Conservation (phyloP, 225 moss, liverwort and hornwort genomes). For the Pleurozium schreberi region DNA sequence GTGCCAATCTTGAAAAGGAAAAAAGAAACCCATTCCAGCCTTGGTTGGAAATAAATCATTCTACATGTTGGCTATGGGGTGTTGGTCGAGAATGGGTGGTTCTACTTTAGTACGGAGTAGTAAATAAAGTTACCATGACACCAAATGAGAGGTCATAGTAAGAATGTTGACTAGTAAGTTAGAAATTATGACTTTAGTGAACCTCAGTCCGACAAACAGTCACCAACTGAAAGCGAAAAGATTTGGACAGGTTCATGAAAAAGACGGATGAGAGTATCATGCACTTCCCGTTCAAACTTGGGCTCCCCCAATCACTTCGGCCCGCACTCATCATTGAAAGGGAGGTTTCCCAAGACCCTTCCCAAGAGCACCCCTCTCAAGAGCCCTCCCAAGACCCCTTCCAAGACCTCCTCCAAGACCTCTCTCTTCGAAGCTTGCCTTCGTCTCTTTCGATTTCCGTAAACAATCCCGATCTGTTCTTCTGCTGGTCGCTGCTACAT, state of each 20-base stretch:
- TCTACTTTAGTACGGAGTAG: too few species aligned
- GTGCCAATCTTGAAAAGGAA: too few species aligned
- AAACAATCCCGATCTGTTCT: neutral
- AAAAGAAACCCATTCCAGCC: too few species aligned
- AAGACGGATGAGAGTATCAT: neutral
- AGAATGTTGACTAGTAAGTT: too few species aligned
- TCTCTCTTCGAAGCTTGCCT: neutral
- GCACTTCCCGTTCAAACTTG: neutral
- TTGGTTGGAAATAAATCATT: too few species aligned
- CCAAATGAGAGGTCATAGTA: neutral
- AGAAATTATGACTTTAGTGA: neutral
- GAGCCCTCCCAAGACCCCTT: neutral
- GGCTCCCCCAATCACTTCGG: neutral
- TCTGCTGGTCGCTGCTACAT: neutral
- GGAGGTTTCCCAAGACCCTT: neutral
- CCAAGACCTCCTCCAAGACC: neutral
- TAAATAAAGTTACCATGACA: neutral
- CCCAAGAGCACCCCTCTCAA: neutral
- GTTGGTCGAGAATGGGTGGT: too few species aligned
- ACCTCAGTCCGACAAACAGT: neutral
- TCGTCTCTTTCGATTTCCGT: neutral
- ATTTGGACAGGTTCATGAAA: neutral
- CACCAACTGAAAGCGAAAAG: neutral
- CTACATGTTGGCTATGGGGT: too few species aligned
- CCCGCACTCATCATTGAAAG: neutral